Evolutionary conservation across 208 protist genomes (phyloP).

Genomic region (Phytomonas sp.): DNA sequence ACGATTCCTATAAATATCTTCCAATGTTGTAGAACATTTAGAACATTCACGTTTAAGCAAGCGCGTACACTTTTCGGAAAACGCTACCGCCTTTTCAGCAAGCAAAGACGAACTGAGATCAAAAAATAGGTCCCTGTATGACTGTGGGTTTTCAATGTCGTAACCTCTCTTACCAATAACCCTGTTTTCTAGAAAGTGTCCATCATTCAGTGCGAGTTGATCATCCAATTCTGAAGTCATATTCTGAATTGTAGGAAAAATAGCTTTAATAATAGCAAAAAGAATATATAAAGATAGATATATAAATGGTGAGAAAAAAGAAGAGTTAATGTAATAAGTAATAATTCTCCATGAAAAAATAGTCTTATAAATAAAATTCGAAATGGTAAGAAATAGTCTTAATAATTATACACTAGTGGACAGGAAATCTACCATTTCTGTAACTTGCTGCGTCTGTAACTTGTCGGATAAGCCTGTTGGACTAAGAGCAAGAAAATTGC

Average conservation of each 20-base stretch:
- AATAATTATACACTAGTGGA: conserved; percentile 6
- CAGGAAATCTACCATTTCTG: conserved; percentile 6
- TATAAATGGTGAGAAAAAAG: neutral
- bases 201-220: neutral
- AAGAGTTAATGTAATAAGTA: conserved; percentile 11
- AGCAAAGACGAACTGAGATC: neutral
- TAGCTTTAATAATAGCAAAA: conserved; percentile 10
- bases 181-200: neutral
- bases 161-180: neutral
- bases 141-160: neutral
- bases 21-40: conserved; percentile 7
- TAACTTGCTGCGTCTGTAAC: conserved; percentile 12
- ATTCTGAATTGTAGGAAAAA: conserved; percentile 10
- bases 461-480: conserved; percentile 15
- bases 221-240: conserved; percentile 10
- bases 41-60: neutral
- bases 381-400: neutral
- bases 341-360: neutral
- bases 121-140: neutral
- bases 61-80: conserved; percentile 5
- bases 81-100: neutral
- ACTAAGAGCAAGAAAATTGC: conserved; percentile 13
- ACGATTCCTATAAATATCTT: conserved; percentile 1
- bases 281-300: conserved; percentile 12
- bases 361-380: neutral